Evolutionary conservation across 495 filamentous ascomycete genomes (phyloP).

Genomic region (Xylaria castorea): DNA sequence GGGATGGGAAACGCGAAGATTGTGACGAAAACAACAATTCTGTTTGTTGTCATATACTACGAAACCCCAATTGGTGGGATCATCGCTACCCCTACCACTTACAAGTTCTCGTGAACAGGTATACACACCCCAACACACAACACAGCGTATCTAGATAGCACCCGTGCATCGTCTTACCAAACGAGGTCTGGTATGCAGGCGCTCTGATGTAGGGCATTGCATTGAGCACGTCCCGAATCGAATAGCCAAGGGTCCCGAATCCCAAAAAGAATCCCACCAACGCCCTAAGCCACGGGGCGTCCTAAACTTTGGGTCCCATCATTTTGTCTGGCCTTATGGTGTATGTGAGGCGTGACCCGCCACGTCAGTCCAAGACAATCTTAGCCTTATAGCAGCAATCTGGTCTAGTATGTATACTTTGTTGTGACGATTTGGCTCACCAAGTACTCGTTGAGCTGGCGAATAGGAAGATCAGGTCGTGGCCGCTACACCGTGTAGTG

Average conservation of each 20-base stretch:
- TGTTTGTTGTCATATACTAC: background rate
- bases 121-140: conserved; percentile 7
- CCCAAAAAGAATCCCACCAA: conserved; percentile 15
- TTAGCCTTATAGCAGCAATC: conserved; percentile 10
- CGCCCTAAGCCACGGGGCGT: conserved; percentile 11
- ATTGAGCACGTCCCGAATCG: background rate
- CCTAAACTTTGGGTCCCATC: background rate
- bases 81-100: conserved; percentile 2
- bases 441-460: background rate
- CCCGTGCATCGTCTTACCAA: conserved; percentile 15
- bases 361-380: conserved; percentile 19
- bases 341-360: conserved; percentile 16
- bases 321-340: conserved; percentile 14
- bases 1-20: background rate
- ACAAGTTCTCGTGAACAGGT: conserved; percentile 12
- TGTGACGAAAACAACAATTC: background rate
- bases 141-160: background rate
- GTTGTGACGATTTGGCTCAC: background rate
- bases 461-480: background rate
- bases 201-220: conserved; percentile 19
- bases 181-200: conserved; percentile 15
- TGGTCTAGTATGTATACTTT: background rate
- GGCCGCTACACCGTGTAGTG: background rate
- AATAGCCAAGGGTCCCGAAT: conserved; percentile 2
- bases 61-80: background rate